Percentiles rank a stretch among this genome's conserved stretches.
Evolutionary conservation across 345 rosid genomes (phyloP).

Genomic region (Excoecaria cochinchinensis): DNA sequence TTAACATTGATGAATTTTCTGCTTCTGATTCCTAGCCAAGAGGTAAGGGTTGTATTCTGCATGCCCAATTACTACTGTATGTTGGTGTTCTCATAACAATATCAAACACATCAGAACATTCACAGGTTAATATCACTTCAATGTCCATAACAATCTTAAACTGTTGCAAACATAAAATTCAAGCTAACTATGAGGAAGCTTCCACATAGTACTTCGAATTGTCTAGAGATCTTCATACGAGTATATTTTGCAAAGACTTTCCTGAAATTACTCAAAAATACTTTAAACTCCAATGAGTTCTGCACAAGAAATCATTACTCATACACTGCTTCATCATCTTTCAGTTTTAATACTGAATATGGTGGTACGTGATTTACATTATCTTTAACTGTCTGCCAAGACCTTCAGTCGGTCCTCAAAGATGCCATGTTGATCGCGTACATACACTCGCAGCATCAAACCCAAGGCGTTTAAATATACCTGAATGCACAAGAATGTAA

Average conservation of each 20-base stretch:
- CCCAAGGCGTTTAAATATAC: slow-evolving; percentile 82
- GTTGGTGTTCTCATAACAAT: neutral
- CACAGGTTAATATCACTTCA: neutral
- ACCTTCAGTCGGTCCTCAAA: slow-evolving; percentile 54
- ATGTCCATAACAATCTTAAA: neutral
- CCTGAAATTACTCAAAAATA: neutral
- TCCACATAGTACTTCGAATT: neutral
- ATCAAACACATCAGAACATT: neutral
- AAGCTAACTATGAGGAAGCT: neutral
- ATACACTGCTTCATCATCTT: neutral
- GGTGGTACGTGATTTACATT: slow-evolving; percentile 39
- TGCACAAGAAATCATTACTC: neutral
- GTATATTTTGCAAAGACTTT: slow-evolving; percentile 5
- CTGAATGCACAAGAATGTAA: slow-evolving; percentile 36
- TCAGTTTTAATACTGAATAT: neutral
- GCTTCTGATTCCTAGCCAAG: slow-evolving; percentile 1
- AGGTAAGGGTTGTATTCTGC: neutral
- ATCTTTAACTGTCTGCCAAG: slow-evolving; percentile 47
- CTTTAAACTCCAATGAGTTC: neutral
- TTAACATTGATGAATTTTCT: neutral
- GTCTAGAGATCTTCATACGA: neutral
- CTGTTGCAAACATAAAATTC: neutral
- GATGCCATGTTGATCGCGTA: slow-evolving; percentile 49
- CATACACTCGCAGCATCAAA: slow-evolving; percentile 58
- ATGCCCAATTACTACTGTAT: neutral